These are phyloP conservation scores for Trametes pubescens DNA, from an alignment of 1,284 basidiomycete genomes.

Conservation along the genomic window DNA sequence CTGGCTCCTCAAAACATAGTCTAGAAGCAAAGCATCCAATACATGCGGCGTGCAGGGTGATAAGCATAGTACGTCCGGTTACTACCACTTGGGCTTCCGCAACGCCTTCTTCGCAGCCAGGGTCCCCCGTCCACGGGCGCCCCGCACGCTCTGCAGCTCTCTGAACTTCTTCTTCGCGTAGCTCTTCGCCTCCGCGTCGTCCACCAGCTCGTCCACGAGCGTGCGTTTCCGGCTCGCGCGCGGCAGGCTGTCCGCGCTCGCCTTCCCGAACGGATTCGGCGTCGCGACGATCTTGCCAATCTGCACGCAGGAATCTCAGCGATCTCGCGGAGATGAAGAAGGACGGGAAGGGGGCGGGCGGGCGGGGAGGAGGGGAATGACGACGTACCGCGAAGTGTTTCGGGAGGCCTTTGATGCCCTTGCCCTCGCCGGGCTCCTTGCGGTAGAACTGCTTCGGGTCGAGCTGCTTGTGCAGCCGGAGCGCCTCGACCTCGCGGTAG, in stretches of 20 bases:
- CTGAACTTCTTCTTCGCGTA: conserved; percentile 96
- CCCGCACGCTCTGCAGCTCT: conserved; percentile 79
- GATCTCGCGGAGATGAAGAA: conserved; percentile 20
- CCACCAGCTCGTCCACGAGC: conserved; percentile 89
- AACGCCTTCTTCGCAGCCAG: conserved; percentile 71
- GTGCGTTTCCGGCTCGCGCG: conserved; percentile 78
- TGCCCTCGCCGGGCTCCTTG: conserved; percentile 85
- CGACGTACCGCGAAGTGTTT: conserved; percentile 87
- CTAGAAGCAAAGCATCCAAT: neutral
- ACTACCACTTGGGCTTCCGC: conserved; percentile 75
- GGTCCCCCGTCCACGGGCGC: conserved; percentile 79
- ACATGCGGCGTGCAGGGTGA: neutral
- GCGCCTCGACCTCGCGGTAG: conserved; percentile 91
- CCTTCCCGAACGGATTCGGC: conserved; percentile 77
- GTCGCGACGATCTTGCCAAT: conserved; percentile 89
- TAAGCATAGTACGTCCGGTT: neutral
- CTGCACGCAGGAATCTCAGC: conserved; percentile 48
- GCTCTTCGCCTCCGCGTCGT: conserved; percentile 84
- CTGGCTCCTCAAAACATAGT: neutral
- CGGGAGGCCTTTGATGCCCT: conserved; percentile 85
- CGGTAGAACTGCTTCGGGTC: conserved; percentile 97
- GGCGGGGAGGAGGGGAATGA: conserved; percentile 7
- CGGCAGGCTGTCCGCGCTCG: conserved; percentile 75
- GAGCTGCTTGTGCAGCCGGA: conserved; percentile 90
- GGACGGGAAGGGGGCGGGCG: conserved; percentile 11